Base-by-base conservation (phyloP, 2,329 filamentous ascomycete genomes). In the Beauveria medogensis region DNA sequence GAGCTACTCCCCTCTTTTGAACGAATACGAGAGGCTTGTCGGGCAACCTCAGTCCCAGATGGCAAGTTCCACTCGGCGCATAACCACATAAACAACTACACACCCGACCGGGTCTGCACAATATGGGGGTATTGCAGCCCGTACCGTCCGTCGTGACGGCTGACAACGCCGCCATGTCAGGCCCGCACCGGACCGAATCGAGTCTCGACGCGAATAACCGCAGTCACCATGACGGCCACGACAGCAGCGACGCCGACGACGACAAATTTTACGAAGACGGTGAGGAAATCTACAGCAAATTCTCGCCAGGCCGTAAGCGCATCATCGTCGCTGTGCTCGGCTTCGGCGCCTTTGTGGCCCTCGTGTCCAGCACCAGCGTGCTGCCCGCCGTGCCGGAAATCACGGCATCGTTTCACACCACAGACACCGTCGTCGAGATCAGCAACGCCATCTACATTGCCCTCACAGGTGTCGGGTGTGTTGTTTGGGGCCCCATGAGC, bases 371-470 rank as follows among this genome's bases (percentile, higher is more conserved):
- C 44, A 92, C 89, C 0, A 86, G 87, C 1, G 84, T 92, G 9
- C 73, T 93, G 14, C 81, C 88, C 1, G 90, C 89, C 2, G 83
- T 88, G 1, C 89, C 89, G 1, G 89, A 93, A 71, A 85, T 93
- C 5, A 88, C 88, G 2, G 71, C 70, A 4, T 85, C 83, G 8
- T 91, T 83, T 69, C 65, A 77, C 44, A 90, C 87, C 0, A 88
- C 82, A 0, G 87, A 86, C 5, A 82, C 82, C 10, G 81, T 91
- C 61, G 85, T 92, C 70, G 90, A 90, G 69, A 73, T 89, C 50
- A 87, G 82, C 68, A 93, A 92, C 73, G 89, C 89, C 0, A 73
- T 88, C n/a, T 91, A 90, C 66, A 81, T 91, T 76, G 72, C 87
- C 5, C 85, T 87, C 66, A 92, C 92, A 88, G 89, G 87, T 0